These are phyloP conservation scores for Tuber melanosporum DNA, from an alignment of 495 filamentous ascomycete genomes.

Conservation along the genomic window DNA sequence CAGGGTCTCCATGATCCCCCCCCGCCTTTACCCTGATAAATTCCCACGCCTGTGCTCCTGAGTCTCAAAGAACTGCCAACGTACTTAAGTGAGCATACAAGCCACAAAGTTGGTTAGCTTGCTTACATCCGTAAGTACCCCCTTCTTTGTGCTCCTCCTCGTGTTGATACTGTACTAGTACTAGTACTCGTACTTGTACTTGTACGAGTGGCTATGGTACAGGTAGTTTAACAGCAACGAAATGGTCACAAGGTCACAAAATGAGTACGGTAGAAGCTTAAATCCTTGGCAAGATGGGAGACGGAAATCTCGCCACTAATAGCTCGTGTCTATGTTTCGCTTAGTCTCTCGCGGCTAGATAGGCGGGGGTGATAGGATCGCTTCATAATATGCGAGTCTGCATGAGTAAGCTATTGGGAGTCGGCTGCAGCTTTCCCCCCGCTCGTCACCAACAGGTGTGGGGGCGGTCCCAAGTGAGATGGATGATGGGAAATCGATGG, in stretches of 20 bases:
- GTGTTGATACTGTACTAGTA: too few relatives aligned
- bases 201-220: too few relatives aligned
- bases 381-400: constrained; percentile 8
- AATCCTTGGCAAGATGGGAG: background rate
- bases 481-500: background rate
- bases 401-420: constrained; percentile 23
- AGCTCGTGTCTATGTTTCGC: background rate
- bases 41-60: background rate
- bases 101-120: background rate
- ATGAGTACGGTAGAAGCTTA: background rate
- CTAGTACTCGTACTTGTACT: too few relatives aligned
- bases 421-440: constrained; percentile 2
- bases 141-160: background rate
- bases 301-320: background rate
- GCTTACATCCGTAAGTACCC: background rate
- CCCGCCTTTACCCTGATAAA: background rate
- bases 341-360: background rate
- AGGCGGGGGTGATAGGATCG: background rate
- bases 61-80: background rate
- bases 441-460: constrained; percentile 22
- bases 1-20: background rate
- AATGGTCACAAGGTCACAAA: background rate
- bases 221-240: background rate
- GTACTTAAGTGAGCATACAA: background rate
- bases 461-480: constrained; percentile 11